Base-by-base conservation (phyloP, 164 flowering plant genomes). In the Stephania cephalantha region DNA sequence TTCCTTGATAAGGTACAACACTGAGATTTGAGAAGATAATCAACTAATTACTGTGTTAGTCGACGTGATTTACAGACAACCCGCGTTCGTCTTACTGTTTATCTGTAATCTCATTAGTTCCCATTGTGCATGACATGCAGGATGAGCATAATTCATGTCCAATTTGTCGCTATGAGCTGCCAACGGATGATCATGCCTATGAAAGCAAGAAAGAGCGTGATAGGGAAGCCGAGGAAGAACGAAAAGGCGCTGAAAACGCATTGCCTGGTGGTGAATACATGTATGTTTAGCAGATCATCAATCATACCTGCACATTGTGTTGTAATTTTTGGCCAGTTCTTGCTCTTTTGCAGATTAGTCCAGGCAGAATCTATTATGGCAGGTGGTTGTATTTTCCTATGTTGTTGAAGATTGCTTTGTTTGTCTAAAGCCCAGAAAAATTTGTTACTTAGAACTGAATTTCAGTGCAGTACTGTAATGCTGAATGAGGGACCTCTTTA, bases 141-240 rank as follows among this genome's bases (percentile, higher is more conserved):
- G 98, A 95, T 74, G 88, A 88, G 82, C 90, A 92, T 85, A 95
- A 95, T 79, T 93, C 97, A 42, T 95, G 99, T 75, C 99, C 99
- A 11, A 86, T 88, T 15, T 95, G 99, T 71, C 84, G 99, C 64
- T 85, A 88, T 71, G 99, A 95, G 79, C 82, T 95, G 82, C 88
- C 77, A 72, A 95, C 99, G 8, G 99, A 95, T 81, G 99, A 95
- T 78, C 96, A 90, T 80, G 83, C 77, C 17, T 95, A 95, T 74
- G 99, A 95, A 82, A 89, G 92, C 79, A 80, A 93, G 90, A 95
- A 91, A 86, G 95, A 93, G 84, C 76, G 90, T 75, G 97, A 95
- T 71, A 93, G 84, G 81, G 97, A 91, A 79, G 97, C 90, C 3
- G 97, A 88, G 81, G 94, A 91, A 79, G 97, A 93, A 78, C 85